These are phyloP conservation scores for Nosema granulosis DNA, from an alignment of 371 early-diverging fungal species.

Conservation along the genomic window DNA sequence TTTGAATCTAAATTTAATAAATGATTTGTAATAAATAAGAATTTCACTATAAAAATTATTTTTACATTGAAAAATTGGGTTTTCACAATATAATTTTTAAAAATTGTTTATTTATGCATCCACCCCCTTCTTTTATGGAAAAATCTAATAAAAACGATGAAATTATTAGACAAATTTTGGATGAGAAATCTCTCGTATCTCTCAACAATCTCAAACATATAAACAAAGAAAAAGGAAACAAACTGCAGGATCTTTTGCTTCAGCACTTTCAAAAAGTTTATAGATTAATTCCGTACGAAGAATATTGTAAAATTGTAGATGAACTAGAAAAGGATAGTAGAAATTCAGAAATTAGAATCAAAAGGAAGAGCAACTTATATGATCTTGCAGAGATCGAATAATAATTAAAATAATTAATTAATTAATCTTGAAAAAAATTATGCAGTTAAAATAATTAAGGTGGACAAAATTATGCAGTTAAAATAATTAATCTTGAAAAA, in stretches of 20 bases:
- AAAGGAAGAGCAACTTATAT: conserved; percentile 30
- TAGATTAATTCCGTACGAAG: conserved; percentile 20
- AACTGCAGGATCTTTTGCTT: conserved; percentile 24
- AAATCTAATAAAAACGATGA: conserved; percentile 29
- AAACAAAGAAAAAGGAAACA: conserved; percentile 35
- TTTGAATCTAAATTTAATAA: conserved; percentile 19
- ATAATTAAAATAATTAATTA: no score
- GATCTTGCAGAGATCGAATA: conserved; percentile 36
- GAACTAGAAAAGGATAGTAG: conserved; percentile 25
- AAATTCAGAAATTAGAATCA: conserved; percentile 16
- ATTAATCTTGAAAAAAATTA: no score
- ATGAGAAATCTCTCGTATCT: conserved; percentile 23
- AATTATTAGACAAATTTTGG: conserved; percentile 34
- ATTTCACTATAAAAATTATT: background rate
- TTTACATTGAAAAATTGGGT: background rate
- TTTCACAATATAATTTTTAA: background rate
- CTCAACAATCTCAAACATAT: conserved; percentile 36
- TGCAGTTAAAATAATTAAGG: no score
- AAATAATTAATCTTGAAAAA: no score
- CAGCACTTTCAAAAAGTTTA: conserved; percentile 32
- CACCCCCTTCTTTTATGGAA: background rate
- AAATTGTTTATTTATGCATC: background rate
- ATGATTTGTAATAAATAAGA: background rate
- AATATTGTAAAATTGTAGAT: conserved; percentile 36
- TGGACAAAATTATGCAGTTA: no score